Percentiles rank a stretch among this genome's conserved stretches.
These are phyloP conservation scores for Papiliotrema laurentii DNA, from an alignment of 1,284 basidiomycete genomes.

Conservation along the genomic window DNA sequence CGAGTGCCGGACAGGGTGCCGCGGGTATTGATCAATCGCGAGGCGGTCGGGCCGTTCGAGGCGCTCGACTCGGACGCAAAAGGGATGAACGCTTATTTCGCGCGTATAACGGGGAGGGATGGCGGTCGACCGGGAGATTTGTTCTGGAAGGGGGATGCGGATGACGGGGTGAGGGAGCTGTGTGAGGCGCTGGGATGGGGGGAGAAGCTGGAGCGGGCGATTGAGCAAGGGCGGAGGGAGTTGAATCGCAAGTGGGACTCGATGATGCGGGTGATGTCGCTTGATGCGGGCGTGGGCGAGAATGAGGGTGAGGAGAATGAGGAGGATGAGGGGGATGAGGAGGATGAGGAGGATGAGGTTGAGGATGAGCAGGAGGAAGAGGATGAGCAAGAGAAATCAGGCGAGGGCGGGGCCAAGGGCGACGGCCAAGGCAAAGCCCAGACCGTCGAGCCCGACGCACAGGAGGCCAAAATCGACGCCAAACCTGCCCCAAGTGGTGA, in stretches of 20 bases:
- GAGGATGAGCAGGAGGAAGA: constrained; percentile 1
- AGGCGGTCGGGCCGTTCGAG: constrained; percentile 50
- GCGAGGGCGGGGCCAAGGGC: not conserved
- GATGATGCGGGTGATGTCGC: constrained; percentile 7
- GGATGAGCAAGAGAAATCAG: constrained; percentile 4
- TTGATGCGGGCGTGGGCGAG: not conserved
- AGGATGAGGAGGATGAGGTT: constrained; percentile 2
- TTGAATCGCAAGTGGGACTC: constrained; percentile 29
- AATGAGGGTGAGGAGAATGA: constrained; percentile 1
- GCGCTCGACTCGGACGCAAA: not conserved
- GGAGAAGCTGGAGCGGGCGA: constrained; percentile 35
- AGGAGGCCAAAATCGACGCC: not conserved
- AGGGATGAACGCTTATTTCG: not conserved
- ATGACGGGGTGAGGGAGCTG: constrained; percentile 35
- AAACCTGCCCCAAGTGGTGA: not conserved
- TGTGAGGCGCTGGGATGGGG: constrained; percentile 43
- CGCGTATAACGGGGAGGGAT: constrained; percentile 2
- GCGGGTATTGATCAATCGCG: constrained; percentile 40
- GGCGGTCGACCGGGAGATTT: constrained; percentile 24
- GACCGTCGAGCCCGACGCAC: not conserved
- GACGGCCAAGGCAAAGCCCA: not conserved
- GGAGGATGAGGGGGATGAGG: constrained; percentile 2
- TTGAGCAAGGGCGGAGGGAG: constrained; percentile 20
- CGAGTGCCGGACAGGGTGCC: constrained; percentile 17
- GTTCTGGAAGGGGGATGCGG: constrained; percentile 46